Evolutionary conservation across 805 yeast species (phyloP).

Genomic region (Barnettozyma sp.): DNA sequence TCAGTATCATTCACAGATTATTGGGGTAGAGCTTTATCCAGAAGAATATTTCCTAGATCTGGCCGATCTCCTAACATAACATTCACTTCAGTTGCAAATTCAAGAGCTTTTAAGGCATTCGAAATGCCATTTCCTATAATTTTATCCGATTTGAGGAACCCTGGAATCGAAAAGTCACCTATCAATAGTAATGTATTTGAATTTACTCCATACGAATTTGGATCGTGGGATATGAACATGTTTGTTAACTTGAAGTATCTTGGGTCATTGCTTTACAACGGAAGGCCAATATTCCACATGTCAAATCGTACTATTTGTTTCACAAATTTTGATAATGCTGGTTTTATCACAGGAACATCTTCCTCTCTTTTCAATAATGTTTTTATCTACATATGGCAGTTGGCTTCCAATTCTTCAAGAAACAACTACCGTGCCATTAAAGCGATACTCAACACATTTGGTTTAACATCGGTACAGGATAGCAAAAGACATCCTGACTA

Average conservation of each 20-base stretch:
- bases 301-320: slow-evolving; percentile 34
- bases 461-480: slow-evolving; percentile 32
- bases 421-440: slow-evolving; percentile 30
- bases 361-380: slow-evolving; percentile 52
- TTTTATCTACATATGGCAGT: slow-evolving; percentile 36
- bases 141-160: slow-evolving; percentile 34
- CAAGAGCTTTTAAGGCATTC: slow-evolving; percentile 31
- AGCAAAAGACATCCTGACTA: slow-evolving; percentile 44
- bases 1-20: slow-evolving; percentile 57
- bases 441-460: slow-evolving; percentile 37
- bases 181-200: slow-evolving; percentile 44
- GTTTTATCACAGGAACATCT: slow-evolving; percentile 56
- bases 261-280: slow-evolving; percentile 43
- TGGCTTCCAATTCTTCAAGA: slow-evolving; percentile 27
- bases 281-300: slow-evolving; percentile 29
- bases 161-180: slow-evolving; percentile 27
- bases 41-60: slow-evolving; percentile 35
- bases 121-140: slow-evolving; percentile 47
- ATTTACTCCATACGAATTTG: slow-evolving; percentile 60
- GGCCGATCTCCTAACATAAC: slow-evolving; percentile 33
- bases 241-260: slow-evolving; percentile 46
- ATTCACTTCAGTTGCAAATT: slow-evolving; percentile 32
- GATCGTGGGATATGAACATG: slow-evolving; percentile 54
- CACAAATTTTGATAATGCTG: slow-evolving; percentile 50
- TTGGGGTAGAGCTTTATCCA: slow-evolving; percentile 58